These are phyloP conservation scores for Apiospora phragmitis DNA, from an alignment of 2,329 filamentous ascomycete species.

Conservation along the genomic window DNA sequence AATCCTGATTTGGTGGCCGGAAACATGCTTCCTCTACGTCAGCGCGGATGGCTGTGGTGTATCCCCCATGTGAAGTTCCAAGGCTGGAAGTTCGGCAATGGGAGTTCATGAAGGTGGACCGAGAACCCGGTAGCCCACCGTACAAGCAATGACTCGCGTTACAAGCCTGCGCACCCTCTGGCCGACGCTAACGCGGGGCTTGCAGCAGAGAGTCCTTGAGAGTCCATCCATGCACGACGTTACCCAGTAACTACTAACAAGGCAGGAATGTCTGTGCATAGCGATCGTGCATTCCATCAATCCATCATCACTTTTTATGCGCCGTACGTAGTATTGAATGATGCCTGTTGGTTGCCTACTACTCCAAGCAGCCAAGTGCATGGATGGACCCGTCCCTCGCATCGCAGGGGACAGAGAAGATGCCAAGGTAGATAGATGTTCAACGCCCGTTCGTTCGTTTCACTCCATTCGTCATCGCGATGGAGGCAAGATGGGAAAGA, in stretches of 20 bases:
- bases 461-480: neutral
- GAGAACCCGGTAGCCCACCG: neutral
- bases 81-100: conserved; percentile 2
- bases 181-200: neutral
- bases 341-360: too few relatives aligned
- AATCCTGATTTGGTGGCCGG: neutral
- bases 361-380: too few relatives aligned
- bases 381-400: too few relatives aligned
- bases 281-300: neutral
- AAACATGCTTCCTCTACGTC: neutral
- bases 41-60: neutral
- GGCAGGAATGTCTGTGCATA: neutral
- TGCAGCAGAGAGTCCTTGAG: neutral
- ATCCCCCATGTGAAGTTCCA: neutral
- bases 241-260: neutral
- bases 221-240: conserved; percentile 1
- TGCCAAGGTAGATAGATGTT: neutral
- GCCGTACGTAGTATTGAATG: neutral
- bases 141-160: conserved; percentile 6
- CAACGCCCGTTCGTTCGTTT: neutral
- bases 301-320: neutral
- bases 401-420: neutral
- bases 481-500: neutral
- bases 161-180: neutral
- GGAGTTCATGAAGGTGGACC: neutral